Base-by-base conservation (phyloP, 371 early-diverging fungal genomes). In the Actinomortierella wolfii region DNA sequence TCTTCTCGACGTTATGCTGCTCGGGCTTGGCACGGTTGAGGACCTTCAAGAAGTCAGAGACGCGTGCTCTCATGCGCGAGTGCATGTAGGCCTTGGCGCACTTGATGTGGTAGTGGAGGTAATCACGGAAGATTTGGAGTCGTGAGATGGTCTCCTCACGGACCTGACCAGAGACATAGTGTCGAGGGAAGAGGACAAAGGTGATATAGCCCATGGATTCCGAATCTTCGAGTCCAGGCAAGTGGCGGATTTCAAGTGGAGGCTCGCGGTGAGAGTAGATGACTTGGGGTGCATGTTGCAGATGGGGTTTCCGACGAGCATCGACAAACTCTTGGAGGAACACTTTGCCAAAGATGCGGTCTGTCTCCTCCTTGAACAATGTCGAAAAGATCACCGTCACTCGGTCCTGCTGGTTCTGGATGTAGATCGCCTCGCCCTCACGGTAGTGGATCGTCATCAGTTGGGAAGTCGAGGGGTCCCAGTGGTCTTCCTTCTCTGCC, bases 271-370 rank as follows among this genome's bases (percentile, higher is more conserved):
- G 85, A 28, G 92, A 88, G 80, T 94, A 98, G 44, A 96, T 78
- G 6, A 97, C 98, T 78, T 95, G 97, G 34, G 99, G 99, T 8
- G 98, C 96, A 66, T 94, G 94, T 76, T 95, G 96, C 56, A 94
- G 85, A 29, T 87, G 82, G 44, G 92, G 90, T 67, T 89, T 92
- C 67, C 96, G 89, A 45, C 99, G 86, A 20, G 96, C 97, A 81
- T 99, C 99, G 7, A 96, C 97, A 78, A 97, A 99, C 88, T 99
- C 99, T 89, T 98, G 97, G 70, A 98, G 80, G 76, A 99, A 99
- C 49, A 99, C 96, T 61, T 91, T 93, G 57, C 95, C 99, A 81
- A 95, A 90, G 57, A 97, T 90, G 49, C 89, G 86, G 77, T 99
- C 99, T 5, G 95, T 94, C 67, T 96, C 97, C 61, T 97, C 98